Conservation (phyloP, 2,329 filamentous ascomycete genomes). For the Aspergillus pseudoviridinutans region DNA sequence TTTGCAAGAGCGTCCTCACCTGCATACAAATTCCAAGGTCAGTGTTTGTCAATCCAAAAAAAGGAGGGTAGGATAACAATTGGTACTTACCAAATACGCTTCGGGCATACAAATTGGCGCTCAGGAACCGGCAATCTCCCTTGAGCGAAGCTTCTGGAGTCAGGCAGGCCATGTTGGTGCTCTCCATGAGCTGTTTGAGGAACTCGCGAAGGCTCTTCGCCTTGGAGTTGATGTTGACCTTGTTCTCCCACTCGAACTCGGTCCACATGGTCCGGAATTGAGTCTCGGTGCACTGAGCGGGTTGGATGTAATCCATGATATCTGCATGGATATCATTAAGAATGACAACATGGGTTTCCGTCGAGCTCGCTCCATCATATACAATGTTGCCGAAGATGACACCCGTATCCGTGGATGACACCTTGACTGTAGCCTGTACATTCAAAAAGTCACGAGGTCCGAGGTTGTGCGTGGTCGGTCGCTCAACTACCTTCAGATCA, state of each 20-base stretch:
- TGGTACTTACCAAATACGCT: constrained; percentile 87
- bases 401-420: constrained; percentile 94
- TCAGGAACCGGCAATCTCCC: constrained; percentile 96
- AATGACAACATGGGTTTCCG: constrained; percentile 94
- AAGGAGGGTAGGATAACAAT: background rate
- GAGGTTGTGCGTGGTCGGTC: constrained; percentile 92
- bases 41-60: constrained; percentile 10
- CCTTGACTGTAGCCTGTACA: constrained; percentile 97
- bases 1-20: constrained; percentile 98
- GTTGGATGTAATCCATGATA: constrained; percentile 99
- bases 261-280: constrained; percentile 99
- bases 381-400: constrained; percentile 99
- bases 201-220: constrained; percentile 88
- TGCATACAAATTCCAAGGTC: constrained; percentile 39
- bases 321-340: constrained; percentile 97
- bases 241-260: constrained; percentile 99
- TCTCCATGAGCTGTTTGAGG: constrained; percentile 90
- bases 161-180: constrained; percentile 97
- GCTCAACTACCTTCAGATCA: constrained; percentile 95
- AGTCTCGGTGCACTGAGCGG: constrained; percentile 91
- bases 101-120: constrained; percentile 91
- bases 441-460: constrained; percentile 96
- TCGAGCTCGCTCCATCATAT: constrained; percentile 88
- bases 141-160: constrained; percentile 95
- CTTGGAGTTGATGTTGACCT: constrained; percentile 99